Conservation (phyloP, 2,329 filamentous ascomycete genomes). For the Alternaria sp. region DNA sequence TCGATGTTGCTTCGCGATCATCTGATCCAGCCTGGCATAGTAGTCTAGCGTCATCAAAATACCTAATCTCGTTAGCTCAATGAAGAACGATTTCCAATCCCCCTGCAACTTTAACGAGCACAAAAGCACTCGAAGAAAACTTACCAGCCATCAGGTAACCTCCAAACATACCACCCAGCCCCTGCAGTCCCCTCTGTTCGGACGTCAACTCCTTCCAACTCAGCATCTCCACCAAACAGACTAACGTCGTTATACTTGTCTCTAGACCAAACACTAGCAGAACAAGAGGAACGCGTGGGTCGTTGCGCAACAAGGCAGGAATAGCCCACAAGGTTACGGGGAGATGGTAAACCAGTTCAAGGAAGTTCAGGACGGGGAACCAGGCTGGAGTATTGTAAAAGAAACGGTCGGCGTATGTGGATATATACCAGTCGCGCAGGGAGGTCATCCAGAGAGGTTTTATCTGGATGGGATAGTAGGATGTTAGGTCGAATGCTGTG, state of each 20-base stretch:
- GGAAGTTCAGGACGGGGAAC: slow-evolving; percentile 65
- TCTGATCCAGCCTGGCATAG: slow-evolving; percentile 44
- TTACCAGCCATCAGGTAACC: slow-evolving; percentile 48
- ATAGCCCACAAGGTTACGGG: slow-evolving; percentile 69
- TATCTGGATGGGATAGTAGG: slow-evolving; percentile 64
- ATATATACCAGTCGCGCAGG: slow-evolving; percentile 66
- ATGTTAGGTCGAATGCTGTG: slow-evolving; percentile 68
- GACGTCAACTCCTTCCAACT: slow-evolving; percentile 57
- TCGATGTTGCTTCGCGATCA: slow-evolving; percentile 35
- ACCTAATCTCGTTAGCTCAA: slow-evolving; percentile 22
- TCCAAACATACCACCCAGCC: slow-evolving; percentile 51
- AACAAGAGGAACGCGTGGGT: slow-evolving; percentile 66
- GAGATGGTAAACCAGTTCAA: slow-evolving; percentile 69
- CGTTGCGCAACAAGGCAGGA: slow-evolving; percentile 63
- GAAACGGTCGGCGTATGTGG: slow-evolving; percentile 70
- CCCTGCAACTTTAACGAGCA: not conserved
- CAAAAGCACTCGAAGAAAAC: slow-evolving; percentile 7
- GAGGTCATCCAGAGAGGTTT: slow-evolving; percentile 59
- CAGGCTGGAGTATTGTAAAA: slow-evolving; percentile 67
- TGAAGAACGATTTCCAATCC: not conserved
- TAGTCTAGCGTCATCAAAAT: slow-evolving; percentile 51
- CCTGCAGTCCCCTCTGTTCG: slow-evolving; percentile 38
- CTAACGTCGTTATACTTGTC: slow-evolving; percentile 68
- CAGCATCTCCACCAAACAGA: slow-evolving; percentile 69
- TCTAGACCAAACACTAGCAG: slow-evolving; percentile 68